phyloP scores from a whole-genome alignment of 2,329 filamentous ascomycete species.

The Fusarium zealandicum region DNA sequence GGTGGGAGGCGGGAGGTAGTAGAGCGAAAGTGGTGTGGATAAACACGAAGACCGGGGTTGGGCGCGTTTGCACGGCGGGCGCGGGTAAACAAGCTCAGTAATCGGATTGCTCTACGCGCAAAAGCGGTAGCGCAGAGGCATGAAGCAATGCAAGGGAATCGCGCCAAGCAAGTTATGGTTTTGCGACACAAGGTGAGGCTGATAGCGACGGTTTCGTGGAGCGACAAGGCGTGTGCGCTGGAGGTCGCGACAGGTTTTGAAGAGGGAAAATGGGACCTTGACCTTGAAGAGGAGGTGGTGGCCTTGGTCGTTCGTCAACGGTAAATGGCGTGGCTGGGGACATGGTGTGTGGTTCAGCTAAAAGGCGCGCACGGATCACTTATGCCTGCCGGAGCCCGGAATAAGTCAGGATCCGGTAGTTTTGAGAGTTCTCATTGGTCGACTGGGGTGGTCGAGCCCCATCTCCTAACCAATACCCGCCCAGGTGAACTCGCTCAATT shows the following conservation, averaged over 20 bases:
- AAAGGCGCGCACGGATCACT: neutral
- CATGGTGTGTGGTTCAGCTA: constrained; percentile 24
- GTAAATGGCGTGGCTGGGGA: constrained; percentile 52
- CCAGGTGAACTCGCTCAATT: neutral
- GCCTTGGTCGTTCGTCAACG: constrained; percentile 41
- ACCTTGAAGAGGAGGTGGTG: constrained; percentile 38
- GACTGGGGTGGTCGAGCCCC: constrained; percentile 1
- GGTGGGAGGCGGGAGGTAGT: constrained; percentile 16
- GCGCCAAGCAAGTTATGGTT: constrained; percentile 30
- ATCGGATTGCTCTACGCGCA: constrained; percentile 45
- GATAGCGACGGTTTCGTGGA: constrained; percentile 36
- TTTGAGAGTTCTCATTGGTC: neutral
- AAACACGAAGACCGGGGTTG: constrained; percentile 41
- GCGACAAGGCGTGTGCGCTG: constrained; percentile 35
- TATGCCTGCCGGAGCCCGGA: constrained; percentile 10
- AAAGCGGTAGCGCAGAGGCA: constrained; percentile 41
- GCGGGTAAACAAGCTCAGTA: constrained; percentile 46
- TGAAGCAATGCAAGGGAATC: constrained; percentile 39
- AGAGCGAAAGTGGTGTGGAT: constrained; percentile 40
- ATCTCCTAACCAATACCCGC: constrained; percentile 19
- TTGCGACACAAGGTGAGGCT: constrained; percentile 38
- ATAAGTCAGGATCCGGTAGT: neutral
- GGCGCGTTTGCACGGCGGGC: constrained; percentile 38
- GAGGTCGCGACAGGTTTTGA: constrained; percentile 40
- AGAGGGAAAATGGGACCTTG: constrained; percentile 42